Base-by-base conservation (phyloP, 768 basidiomycete species). In the Tulasnella sp. region DNA sequence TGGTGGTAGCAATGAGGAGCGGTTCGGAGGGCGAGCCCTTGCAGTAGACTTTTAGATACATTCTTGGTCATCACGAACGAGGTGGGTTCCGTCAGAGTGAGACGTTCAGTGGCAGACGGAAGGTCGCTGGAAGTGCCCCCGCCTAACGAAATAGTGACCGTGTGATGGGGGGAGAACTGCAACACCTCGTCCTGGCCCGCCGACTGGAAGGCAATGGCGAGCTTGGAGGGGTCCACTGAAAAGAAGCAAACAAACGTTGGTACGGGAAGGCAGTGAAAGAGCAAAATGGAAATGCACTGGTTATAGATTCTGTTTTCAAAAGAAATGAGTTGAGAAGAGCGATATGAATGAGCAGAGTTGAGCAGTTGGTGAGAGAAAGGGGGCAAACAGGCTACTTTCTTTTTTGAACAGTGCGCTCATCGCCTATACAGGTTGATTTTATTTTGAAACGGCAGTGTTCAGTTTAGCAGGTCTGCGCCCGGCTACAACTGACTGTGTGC, bases 1-100 rank as follows among this genome's bases (percentile, higher is more conserved):
- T 58, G 48, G 56, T 58, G 49, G 49, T 49, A 58, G 56, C 56
- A 30, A 58, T 58, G 49, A 58, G 56, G 21, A 10, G 48, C n/a
- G 56, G 56, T 9, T 53, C 17, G 46, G 56, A 58, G 48, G 44
- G 56, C 44, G 54, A 34, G 25, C 56, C 56, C 56, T 43, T 52
- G 49, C 54, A 54, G 56, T 58, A 58, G 38, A n/a, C 15, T 5
- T 22, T 21, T 55, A 22, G 53, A 22, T 31, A 24, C 7, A 22
- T 19, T n/a, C 15, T 55, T 31, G 53, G 53, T 55, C 34, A 55
- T 31, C 22, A 55, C 53, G 38, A 55, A 55, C 27, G 41, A 31
- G 53, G 27, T 43, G 53, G 53, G 21, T 17, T 55, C 22, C 53
- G 34, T n/a, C 53, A 53, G 12, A 34, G 41, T 43, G 34, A 43